phyloP scores from a whole-genome alignment of 2,329 filamentous ascomycete species.

The Lachnum nothofagi region DNA sequence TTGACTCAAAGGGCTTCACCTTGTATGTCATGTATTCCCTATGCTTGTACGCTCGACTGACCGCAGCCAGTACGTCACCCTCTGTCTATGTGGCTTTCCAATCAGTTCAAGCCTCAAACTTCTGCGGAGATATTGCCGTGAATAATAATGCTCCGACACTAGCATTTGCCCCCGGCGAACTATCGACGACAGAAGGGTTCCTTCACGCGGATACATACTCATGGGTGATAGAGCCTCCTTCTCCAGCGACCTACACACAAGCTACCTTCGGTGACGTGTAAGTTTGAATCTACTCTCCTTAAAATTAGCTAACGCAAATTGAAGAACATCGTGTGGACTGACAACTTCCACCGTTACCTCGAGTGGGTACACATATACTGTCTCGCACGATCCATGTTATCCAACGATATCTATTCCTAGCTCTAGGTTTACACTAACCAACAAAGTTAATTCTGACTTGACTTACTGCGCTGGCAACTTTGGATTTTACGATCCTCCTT shows the following conservation, averaged over 20 bases:
- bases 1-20: neutral
- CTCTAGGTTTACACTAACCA: neutral
- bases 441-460: neutral
- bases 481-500: neutral
- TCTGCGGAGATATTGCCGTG: neutral
- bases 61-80: neutral
- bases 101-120: neutral
- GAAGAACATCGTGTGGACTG: neutral
- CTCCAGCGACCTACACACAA: neutral
- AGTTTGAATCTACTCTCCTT: neutral
- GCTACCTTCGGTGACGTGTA: neutral
- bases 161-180: neutral
- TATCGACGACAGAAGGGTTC: neutral
- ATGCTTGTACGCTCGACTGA: neutral
- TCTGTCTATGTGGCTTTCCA: neutral
- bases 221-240: neutral
- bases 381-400: neutral
- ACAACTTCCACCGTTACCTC: neutral
- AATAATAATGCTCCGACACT: neutral
- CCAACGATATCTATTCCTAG: neutral
- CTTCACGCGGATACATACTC: neutral
- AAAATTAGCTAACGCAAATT: neutral
- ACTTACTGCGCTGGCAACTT: neutral
- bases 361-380: too few species aligned
- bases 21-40: neutral